These are phyloP conservation scores for Cordyceps cateniannulata DNA, from an alignment of 2,329 filamentous ascomycete species.

Conservation along the genomic window DNA sequence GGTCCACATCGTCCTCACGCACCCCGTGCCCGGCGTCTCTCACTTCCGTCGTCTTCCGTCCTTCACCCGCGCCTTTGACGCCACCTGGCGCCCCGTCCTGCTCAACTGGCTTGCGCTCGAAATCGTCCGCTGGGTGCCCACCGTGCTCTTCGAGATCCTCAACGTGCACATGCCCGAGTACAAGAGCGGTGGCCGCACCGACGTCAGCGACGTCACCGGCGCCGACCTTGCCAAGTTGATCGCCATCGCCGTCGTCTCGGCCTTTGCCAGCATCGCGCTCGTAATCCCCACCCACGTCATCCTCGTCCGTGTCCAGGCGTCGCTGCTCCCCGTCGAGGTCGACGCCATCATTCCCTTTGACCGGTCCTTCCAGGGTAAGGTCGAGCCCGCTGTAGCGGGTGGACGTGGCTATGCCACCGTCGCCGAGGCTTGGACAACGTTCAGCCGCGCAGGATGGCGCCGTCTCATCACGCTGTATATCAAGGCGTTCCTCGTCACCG, in stretches of 20 bases:
- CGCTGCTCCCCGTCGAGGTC: constrained; percentile 72
- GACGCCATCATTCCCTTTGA: constrained; percentile 88
- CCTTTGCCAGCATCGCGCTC: constrained; percentile 53
- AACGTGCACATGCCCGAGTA: constrained; percentile 34
- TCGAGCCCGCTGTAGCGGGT: constrained; percentile 67
- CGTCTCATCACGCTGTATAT: constrained; percentile 68
- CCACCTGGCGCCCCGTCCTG: constrained; percentile 62
- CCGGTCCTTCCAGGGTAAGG: constrained; percentile 72
- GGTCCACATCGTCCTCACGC: constrained; percentile 80
- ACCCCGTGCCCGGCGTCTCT: constrained; percentile 48
- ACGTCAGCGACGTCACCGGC: constrained; percentile 30
- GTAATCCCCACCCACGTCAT: constrained; percentile 71
- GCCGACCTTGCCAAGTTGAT: constrained; percentile 38
- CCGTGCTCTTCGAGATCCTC: constrained; percentile 35
- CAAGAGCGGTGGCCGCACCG: constrained; percentile 24
- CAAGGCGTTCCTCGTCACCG: constrained; percentile 59
- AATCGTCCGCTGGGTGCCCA: constrained; percentile 40
- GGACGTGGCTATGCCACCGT: constrained; percentile 64
- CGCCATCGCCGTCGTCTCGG: constrained; percentile 36
- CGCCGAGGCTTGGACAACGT: constrained; percentile 71
- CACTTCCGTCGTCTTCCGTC: constrained; percentile 67
- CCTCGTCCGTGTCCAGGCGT: constrained; percentile 78
- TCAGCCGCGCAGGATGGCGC: constrained; percentile 64
- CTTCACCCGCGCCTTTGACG: constrained; percentile 56
- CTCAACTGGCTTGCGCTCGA: constrained; percentile 54